phyloP scores from a whole-genome alignment of 331 rosid genomes.

The Arachis monticola region DNA sequence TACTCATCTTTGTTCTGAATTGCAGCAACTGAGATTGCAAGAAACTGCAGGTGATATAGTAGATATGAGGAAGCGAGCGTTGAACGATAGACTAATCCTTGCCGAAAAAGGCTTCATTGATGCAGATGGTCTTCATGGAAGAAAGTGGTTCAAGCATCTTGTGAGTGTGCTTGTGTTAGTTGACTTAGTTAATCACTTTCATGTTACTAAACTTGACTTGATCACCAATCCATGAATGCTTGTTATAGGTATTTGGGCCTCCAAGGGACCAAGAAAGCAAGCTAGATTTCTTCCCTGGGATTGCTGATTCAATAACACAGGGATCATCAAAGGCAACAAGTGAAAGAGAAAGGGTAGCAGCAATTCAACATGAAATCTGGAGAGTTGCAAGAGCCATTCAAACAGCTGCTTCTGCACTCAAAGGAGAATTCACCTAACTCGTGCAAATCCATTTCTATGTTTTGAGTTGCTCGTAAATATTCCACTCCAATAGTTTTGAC shows the following conservation, averaged over 20 bases:
- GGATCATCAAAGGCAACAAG: slow-evolving; percentile 37
- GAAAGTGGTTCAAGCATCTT: slow-evolving; percentile 81
- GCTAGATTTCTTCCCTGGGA: slow-evolving; percentile 75
- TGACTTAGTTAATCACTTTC: not conserved
- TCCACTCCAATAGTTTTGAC: not conserved
- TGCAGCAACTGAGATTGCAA: slow-evolving; percentile 56
- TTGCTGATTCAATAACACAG: slow-evolving; percentile 64
- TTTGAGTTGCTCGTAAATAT: slow-evolving; percentile 32
- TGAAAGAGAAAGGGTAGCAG: slow-evolving; percentile 45
- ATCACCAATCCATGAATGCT: not conserved
- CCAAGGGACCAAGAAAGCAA: slow-evolving; percentile 55
- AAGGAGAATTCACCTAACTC: slow-evolving; percentile 68
- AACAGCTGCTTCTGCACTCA: slow-evolving; percentile 72
- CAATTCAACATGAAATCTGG: slow-evolving; percentile 86
- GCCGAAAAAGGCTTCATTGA: slow-evolving; percentile 80
- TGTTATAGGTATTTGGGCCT: slow-evolving; percentile 65
- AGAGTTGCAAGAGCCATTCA: slow-evolving; percentile 83
- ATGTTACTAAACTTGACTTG: not conserved
- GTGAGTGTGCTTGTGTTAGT: slow-evolving; percentile 49
- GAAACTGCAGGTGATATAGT: slow-evolving; percentile 43
- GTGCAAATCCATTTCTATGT: slow-evolving; percentile 5
- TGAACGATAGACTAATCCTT: slow-evolving; percentile 73
- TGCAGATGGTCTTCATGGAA: slow-evolving; percentile 60
- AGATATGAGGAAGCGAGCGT: slow-evolving; percentile 55
- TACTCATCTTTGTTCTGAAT: slow-evolving; percentile 29